A percentile compares a stretch with the other conserved stretches of the same genome.
phyloP scores from a whole-genome alignment of 2,329 filamentous ascomycete genomes.

The Aaosphaeria pasadenensis region DNA sequence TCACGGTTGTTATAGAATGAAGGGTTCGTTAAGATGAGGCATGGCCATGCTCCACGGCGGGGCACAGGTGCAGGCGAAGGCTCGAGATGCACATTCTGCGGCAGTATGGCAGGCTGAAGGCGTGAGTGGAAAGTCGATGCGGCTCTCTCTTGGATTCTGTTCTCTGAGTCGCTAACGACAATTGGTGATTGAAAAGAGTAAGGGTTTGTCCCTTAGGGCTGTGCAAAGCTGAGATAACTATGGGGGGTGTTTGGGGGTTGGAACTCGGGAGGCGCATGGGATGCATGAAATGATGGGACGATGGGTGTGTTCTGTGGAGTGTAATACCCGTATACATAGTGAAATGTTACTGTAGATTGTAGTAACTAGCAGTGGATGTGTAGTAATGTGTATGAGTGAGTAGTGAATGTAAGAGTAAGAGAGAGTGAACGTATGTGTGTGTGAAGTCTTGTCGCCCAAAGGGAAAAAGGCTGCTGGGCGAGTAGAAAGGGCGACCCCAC shows the following conservation, averaged over 20 bases:
- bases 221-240: conserved; percentile 19
- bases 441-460: conserved; percentile 19
- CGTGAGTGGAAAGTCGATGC: conserved; percentile 13
- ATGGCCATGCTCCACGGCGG: conserved; percentile 12
- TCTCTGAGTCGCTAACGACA: too few relatives aligned
- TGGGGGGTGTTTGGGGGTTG: conserved; percentile 5
- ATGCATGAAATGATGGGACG: neutral
- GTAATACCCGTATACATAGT: too few relatives aligned
- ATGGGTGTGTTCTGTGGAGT: neutral
- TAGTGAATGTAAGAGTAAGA: too few relatives aligned
- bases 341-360: too few relatives aligned
- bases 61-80: conserved; percentile 15
- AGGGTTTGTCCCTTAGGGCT: conserved; percentile 5
- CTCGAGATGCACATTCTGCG: conserved; percentile 18
- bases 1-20: conserved; percentile 14
- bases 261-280: neutral
- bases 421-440: too few relatives aligned
- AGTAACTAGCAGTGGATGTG: too few relatives aligned
- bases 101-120: neutral
- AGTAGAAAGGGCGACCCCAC: conserved; percentile 18
- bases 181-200: too few relatives aligned
- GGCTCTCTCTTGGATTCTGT: conserved; percentile 5
- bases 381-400: too few relatives aligned
- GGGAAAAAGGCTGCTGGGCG: conserved; percentile 13
- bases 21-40: conserved; percentile 18